A percentile compares a stretch with the other conserved stretches of the same genome.
Conservation (phyloP, 2,329 filamentous ascomycete genomes). For the Colletotrichum sojae region DNA sequence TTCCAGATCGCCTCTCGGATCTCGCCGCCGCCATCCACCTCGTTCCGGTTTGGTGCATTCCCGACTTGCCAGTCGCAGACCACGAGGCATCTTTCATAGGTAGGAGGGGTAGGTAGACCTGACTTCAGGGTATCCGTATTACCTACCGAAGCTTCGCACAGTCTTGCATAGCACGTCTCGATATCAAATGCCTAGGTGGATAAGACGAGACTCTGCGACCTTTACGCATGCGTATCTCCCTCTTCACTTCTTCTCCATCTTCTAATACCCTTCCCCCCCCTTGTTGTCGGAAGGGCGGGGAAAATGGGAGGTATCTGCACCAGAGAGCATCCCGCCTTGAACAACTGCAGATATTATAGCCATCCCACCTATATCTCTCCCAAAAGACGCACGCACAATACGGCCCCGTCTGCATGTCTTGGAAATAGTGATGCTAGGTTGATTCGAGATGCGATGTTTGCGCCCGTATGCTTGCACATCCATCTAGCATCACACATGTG, state of each 20-base stretch:
- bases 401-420: slow-evolving; percentile 18
- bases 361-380: slow-evolving; percentile 7
- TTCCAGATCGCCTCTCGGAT: slow-evolving; percentile 40
- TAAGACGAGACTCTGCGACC: not conserved
- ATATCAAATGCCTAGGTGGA: not conserved
- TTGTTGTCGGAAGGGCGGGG: no score
- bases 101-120: not conserved
- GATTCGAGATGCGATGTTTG: not conserved
- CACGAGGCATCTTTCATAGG: slow-evolving; percentile 21
- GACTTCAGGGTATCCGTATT: not conserved
- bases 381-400: not conserved
- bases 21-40: slow-evolving; percentile 35
- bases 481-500: not conserved
- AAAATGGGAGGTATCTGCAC: no score
- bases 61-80: slow-evolving; percentile 38
- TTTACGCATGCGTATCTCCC: no score
- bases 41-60: slow-evolving; percentile 38
- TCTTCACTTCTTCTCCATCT: no score
- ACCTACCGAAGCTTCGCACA: slow-evolving; percentile 13
- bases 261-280: no score
- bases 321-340: no score
- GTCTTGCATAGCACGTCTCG: slow-evolving; percentile 26
- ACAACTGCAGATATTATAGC: not conserved
- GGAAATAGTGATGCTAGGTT: not conserved
- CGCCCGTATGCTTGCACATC: not conserved